A percentile compares a stretch with the other conserved stretches of the same genome.
These are phyloP conservation scores for Chloranthus sessilifolius DNA, from an alignment of 164 flowering plant species.

Conservation along the genomic window DNA sequence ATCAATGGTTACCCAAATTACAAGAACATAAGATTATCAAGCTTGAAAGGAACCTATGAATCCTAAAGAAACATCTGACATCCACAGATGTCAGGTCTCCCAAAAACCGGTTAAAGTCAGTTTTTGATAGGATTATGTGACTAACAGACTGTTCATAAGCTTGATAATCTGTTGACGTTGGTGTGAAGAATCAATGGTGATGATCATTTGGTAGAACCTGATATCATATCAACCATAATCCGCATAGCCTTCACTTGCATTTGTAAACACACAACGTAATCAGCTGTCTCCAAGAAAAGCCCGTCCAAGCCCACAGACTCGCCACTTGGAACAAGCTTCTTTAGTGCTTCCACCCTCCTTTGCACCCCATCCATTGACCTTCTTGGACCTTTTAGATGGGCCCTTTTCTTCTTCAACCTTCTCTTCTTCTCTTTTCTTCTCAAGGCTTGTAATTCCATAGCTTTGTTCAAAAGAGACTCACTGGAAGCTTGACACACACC, in stretches of 20 bases:
- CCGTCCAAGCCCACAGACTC: conserved; percentile 44
- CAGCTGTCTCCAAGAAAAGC: conserved; percentile 67
- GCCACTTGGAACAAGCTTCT: conserved; percentile 56
- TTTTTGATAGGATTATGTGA: neutral
- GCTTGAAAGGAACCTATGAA: neutral
- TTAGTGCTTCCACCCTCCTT: conserved; percentile 43
- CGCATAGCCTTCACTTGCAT: conserved; percentile 70
- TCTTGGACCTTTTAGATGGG: conserved; percentile 18
- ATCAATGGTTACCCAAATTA: too few species aligned
- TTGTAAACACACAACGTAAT: conserved; percentile 54
- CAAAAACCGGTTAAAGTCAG: neutral
- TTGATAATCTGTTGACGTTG: too few species aligned
- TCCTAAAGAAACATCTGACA: neutral
- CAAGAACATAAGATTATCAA: neutral
- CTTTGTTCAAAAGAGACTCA: conserved; percentile 17
- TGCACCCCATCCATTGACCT: conserved; percentile 22
- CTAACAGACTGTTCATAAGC: neutral
- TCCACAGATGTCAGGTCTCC: neutral
- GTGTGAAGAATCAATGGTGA: too few species aligned
- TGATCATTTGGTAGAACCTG: too few species aligned
- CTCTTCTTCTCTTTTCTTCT: conserved; percentile 16
- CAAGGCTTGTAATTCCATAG: conserved; percentile 11
- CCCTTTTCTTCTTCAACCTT: conserved; percentile 6
- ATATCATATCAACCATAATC: conserved; percentile 34
- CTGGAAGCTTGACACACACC: conserved; percentile 7